Evolutionary conservation across 257 asterid species (phyloP), one percentile per base, ranked within the genome.

Genomic region (Plantago major): DNA sequence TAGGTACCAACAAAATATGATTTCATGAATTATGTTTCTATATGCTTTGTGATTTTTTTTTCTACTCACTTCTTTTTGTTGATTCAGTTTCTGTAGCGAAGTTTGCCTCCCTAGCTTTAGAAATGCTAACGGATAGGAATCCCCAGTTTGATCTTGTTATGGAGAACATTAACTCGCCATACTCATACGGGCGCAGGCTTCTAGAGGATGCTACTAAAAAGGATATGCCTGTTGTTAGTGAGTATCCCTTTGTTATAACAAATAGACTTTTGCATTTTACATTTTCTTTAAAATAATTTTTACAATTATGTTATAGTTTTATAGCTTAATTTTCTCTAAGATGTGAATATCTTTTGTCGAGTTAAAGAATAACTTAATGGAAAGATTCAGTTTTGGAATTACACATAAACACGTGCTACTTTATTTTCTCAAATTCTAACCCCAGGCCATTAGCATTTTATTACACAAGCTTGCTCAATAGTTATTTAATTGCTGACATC

Each of bases 81-180:
- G 44, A 22, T 66, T 50, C 78, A 78, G 77, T 78, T 44, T 70
- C n/a, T n/a, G n/a, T n/a, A 0, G 73, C 67, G 26, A 65, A 65
- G 11, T 64, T 55, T 50, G 75, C 79, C 10, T 78, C 79, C 1
- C 55, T 59, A 1, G 85, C 78, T 28, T 4, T 60, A 19, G 71
- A 78, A 37, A 47, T 71, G 3, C 51, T 80, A 62, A 47, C 59
- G 11, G 64, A 60, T 10, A 76, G 67, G 9, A 80, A 73, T 53
- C 14, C n/a, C 14, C 12, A 51, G 0, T 74, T 55, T 44, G 77
- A 67, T 68, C 63, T 78, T 38, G 7, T 74, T 65, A 42, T 78
- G 37, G 70, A 17, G 15, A 67, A 71, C 43, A 40, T 78, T 49
- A 58, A 67, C 62, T 78, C 77, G 10, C 77, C 75, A 0, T 77